Evolutionary conservation across 129 eudicot genomes (phyloP), one percentile per base, ranked within the genome.

Genomic region (Saussurea involucrata): DNA sequence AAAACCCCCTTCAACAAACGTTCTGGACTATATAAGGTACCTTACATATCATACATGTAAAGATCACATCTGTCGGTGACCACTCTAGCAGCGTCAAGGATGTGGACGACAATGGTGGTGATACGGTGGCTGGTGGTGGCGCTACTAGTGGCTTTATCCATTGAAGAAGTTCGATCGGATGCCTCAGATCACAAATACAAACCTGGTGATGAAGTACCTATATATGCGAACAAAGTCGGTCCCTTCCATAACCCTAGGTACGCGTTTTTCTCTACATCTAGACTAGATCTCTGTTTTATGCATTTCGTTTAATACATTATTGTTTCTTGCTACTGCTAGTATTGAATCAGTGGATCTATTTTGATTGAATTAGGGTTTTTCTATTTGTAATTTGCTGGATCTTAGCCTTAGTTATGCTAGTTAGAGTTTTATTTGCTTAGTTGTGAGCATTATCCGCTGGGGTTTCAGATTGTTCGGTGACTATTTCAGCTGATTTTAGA

Each of bases 161-260:
- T 31, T 18, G 29, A 69, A 6, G 33, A 55, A 73, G 95, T 83
- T 40, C 85, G 84, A 85, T 91, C 97, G 15, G 92, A 85, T 76
- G 89, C 82, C 11, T 90, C 97, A 6, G 85, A 89, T 81, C 98
- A 94, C 66, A 86, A 86, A 44, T 94, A 88, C 87, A 94, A 94
- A 70, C 32, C 82, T 34, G 89, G 91, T 18, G 98, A 91, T 25
- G 74, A 81, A 28, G 98, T 94, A 11, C 98, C 98, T 36, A 86
- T 94, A 10, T 91, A 91, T 68, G 97, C 92, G 18, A 91, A 90
- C 71, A 94, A 94, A 79, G 96, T 91, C 58, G 98, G 97, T n/a
- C 98, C 98, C 32, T 94, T 91, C 63, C 97, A 87, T 40, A 94
- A 94, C 78, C 98, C 98, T 67, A 94, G 98, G 98, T 91, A 82